Percentiles rank a stretch among this genome's conserved stretches.
Conservation (phyloP, 2,329 filamentous ascomycete genomes). For the Epicoccum nigrum region DNA sequence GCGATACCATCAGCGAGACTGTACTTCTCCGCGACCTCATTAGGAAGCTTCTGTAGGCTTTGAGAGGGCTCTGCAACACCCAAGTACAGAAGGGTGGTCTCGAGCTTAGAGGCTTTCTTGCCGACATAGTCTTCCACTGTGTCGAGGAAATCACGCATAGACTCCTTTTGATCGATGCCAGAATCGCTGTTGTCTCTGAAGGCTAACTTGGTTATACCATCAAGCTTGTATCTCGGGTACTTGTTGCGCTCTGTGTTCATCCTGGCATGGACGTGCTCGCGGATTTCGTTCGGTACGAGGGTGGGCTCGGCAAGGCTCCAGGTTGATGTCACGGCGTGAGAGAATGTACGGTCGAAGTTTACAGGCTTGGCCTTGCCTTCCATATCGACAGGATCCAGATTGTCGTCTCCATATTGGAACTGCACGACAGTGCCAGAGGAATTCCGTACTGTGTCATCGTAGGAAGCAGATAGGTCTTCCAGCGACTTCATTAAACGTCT, state of each 20-base stretch:
- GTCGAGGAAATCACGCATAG: constrained; percentile 79
- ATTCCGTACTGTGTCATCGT: constrained; percentile 93
- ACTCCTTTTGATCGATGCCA: constrained; percentile 65
- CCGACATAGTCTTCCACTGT: constrained; percentile 76
- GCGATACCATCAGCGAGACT: constrained; percentile 70
- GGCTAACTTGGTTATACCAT: constrained; percentile 56
- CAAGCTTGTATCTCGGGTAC: constrained; percentile 41
- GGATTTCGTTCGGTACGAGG: constrained; percentile 76
- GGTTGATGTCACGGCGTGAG: constrained; percentile 75
- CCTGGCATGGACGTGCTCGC: constrained; percentile 69
- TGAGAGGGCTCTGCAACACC: constrained; percentile 26
- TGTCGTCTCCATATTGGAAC: constrained; percentile 96
- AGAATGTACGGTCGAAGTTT: constrained; percentile 89
- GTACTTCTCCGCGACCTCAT: constrained; percentile 47
- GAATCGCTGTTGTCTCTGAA: constrained; percentile 74
- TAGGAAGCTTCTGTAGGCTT: constrained; percentile 14
- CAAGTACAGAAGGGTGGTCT: constrained; percentile 49
- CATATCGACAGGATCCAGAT: constrained; percentile 96
- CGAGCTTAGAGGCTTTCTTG: constrained; percentile 66
- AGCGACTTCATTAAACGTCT: constrained; percentile 96
- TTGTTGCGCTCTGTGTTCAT: constrained; percentile 72
- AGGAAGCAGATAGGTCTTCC: constrained; percentile 90
- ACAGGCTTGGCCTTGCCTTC: constrained; percentile 92
- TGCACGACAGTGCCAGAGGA: constrained; percentile 89
- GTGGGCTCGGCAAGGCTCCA: constrained; percentile 78